Evolutionary conservation across 2,329 filamentous ascomycete genomes (phyloP).

Genomic region (Hirsutella rhossiliensis): DNA sequence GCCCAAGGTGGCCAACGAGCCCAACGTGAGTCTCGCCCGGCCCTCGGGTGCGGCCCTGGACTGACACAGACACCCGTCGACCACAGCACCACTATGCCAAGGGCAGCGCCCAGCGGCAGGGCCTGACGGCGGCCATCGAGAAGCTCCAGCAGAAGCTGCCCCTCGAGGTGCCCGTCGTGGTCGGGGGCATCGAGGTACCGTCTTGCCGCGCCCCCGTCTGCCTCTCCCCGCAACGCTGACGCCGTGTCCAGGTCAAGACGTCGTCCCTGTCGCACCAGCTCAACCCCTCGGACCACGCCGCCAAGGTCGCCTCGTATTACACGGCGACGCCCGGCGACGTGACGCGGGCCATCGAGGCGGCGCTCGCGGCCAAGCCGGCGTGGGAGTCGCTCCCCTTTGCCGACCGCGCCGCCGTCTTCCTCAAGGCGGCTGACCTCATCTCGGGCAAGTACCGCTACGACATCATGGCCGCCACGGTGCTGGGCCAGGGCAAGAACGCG

Average conservation of each 20-base stretch:
- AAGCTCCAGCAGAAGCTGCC: conserved; percentile 56
- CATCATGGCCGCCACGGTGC: conserved; percentile 90
- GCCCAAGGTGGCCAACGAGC: conserved; percentile 80
- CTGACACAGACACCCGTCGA: not conserved
- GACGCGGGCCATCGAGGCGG: conserved; percentile 66
- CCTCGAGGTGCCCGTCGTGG: conserved; percentile 68
- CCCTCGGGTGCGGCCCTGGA: not conserved
- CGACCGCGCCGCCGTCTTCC: conserved; percentile 83
- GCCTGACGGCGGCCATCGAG: conserved; percentile 62
- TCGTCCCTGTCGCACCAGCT: conserved; percentile 56
- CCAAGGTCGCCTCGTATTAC: conserved; percentile 71
- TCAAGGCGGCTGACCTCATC: conserved; percentile 90
- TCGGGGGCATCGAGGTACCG: conserved; percentile 69
- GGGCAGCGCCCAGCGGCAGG: conserved; percentile 66
- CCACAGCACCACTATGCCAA: conserved; percentile 77
- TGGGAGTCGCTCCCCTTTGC: conserved; percentile 85
- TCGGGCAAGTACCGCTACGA: conserved; percentile 91
- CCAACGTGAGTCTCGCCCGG: conserved; percentile 57
- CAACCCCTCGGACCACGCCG: conserved; percentile 72
- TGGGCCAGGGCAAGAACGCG: conserved; percentile 95
- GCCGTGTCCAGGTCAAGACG: conserved; percentile 45
- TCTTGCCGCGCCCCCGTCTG: not conserved
- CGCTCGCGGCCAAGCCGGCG: conserved; percentile 69
- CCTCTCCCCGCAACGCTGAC: not conserved
- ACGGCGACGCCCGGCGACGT: conserved; percentile 70